Percentiles rank a stretch among this genome's conserved stretches.
These are phyloP conservation scores for Fusarium domesticum DNA, from an alignment of 2,329 filamentous ascomycete species.

Conservation along the genomic window DNA sequence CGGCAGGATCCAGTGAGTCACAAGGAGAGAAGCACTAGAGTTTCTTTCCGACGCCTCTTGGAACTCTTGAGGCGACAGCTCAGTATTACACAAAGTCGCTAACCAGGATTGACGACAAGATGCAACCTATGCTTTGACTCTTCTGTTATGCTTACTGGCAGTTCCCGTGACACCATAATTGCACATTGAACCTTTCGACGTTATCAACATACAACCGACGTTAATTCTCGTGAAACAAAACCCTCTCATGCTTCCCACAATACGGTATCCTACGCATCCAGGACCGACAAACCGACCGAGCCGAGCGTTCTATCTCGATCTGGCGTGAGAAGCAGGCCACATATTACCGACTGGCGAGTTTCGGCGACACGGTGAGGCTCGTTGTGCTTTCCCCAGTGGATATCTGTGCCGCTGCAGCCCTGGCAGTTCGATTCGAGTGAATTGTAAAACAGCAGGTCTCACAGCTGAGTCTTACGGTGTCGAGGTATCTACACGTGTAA, in stretches of 20 bases:
- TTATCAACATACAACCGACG: no score
- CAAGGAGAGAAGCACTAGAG: slow-evolving; percentile 2
- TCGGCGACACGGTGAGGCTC: slow-evolving; percentile 17
- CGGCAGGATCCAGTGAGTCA: slow-evolving; percentile 12
- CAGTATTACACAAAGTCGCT: no score
- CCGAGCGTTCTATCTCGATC: slow-evolving; percentile 11
- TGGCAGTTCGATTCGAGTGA: slow-evolving; percentile 10
- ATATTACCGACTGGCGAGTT: slow-evolving; percentile 8
- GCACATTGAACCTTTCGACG: no score
- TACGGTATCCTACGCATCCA: slow-evolving; percentile 10
- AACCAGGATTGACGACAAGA: no score
- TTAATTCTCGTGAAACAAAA: slow-evolving; percentile 11
- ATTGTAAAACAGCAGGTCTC: no score
- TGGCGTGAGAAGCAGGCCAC: slow-evolving; percentile 26
- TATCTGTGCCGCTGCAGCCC: slow-evolving; percentile 9
- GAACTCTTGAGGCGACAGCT: no score
- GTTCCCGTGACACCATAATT: no score
- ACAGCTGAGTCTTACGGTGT: slow-evolving; percentile 8
- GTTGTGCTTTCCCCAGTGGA: slow-evolving; percentile 18
- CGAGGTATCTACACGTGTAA: slow-evolving; percentile 15
- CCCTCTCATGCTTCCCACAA: slow-evolving; percentile 1
- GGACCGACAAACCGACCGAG: slow-evolving; percentile 10
- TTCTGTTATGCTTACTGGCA: no score
- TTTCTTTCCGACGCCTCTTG: slow-evolving; percentile 3
- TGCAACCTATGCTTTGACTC: no score